Evolutionary conservation across 2,329 filamentous ascomycete species (phyloP).

Genomic region (Mycosphaerella arachidis): DNA sequence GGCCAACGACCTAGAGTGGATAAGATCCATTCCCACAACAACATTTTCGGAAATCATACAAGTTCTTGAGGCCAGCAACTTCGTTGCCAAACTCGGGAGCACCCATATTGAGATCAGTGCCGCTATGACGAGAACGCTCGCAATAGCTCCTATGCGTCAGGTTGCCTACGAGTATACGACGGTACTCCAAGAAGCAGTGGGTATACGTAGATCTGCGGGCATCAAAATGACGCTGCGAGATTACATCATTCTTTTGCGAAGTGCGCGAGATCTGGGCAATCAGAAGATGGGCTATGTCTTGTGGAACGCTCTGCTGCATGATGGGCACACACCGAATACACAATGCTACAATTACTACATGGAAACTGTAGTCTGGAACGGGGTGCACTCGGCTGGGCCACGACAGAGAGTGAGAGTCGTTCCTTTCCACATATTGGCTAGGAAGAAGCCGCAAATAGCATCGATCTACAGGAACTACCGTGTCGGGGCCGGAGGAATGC

Average conservation of each 20-base stretch:
- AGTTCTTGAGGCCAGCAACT: constrained; percentile 55
- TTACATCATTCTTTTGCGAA: constrained; percentile 51
- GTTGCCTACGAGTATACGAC: constrained; percentile 39
- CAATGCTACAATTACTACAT: constrained; percentile 55
- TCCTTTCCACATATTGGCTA: constrained; percentile 24
- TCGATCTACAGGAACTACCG: constrained; percentile 23
- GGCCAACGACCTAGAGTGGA: constrained; percentile 25
- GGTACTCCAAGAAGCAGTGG: constrained; percentile 37
- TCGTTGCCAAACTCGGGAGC: constrained; percentile 44
- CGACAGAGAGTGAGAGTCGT: constrained; percentile 41
- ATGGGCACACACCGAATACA: constrained; percentile 41
- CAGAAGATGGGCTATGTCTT: constrained; percentile 39
- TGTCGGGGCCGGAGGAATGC: constrained; percentile 29
- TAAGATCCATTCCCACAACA: constrained; percentile 46
- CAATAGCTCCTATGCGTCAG: constrained; percentile 35
- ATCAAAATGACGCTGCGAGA: constrained; percentile 42
- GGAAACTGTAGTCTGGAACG: constrained; percentile 45
- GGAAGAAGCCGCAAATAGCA: constrained; percentile 7
- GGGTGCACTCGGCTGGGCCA: constrained; percentile 31
- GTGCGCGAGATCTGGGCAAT: constrained; percentile 47
- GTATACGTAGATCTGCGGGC: constrained; percentile 36
- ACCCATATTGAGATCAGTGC: constrained; percentile 50
- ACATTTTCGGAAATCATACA: constrained; percentile 62
- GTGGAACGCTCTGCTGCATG: constrained; percentile 44
- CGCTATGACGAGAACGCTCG: constrained; percentile 41